Conservation (phyloP, 2,329 filamentous ascomycete genomes). For the Neonectria magnoliae region DNA sequence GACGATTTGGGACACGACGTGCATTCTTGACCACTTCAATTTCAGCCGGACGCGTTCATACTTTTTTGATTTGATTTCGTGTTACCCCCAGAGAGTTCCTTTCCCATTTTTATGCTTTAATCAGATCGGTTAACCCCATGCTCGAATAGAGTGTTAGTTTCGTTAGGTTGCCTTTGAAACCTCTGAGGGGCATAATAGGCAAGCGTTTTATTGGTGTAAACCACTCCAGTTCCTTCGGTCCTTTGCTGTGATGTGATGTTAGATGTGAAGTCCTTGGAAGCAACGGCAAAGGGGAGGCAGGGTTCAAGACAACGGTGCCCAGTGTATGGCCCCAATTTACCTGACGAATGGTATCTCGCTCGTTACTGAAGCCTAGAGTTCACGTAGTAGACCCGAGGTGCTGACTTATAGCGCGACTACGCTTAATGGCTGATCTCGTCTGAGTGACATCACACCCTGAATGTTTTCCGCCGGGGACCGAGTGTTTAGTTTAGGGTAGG, state of each 20-base stretch:
- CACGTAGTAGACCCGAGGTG: too few relatives aligned
- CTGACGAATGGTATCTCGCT: background rate
- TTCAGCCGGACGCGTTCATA: conserved; percentile 36
- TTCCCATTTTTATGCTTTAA: conserved; percentile 52
- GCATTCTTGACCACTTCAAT: conserved; percentile 21
- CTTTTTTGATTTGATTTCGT: conserved; percentile 51
- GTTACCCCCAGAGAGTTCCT: conserved; percentile 46
- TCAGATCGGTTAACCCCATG: conserved; percentile 48
- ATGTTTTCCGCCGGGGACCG: too few relatives aligned
- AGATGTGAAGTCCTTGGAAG: background rate
- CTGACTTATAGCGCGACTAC: too few relatives aligned
- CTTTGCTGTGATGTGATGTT: background rate
- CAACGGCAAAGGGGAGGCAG: too few relatives aligned
- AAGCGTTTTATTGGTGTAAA: conserved; percentile 6
- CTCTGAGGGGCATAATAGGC: conserved; percentile 31
- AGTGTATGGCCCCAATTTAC: background rate
- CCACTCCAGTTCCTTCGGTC: background rate
- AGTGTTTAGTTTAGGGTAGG: background rate
- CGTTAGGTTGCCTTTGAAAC: conserved; percentile 34
- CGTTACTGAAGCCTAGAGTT: too few relatives aligned
- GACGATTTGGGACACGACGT: conserved; percentile 10
- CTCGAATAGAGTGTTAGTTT: conserved; percentile 47
- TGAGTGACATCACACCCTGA: too few relatives aligned
- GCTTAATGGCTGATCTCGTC: too few relatives aligned
- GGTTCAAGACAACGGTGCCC: background rate